Percentiles rank a stretch among this genome's conserved stretches.
phyloP scores from a whole-genome alignment of 2,329 filamentous ascomycete species.

The Cercospora berteroae region DNA sequence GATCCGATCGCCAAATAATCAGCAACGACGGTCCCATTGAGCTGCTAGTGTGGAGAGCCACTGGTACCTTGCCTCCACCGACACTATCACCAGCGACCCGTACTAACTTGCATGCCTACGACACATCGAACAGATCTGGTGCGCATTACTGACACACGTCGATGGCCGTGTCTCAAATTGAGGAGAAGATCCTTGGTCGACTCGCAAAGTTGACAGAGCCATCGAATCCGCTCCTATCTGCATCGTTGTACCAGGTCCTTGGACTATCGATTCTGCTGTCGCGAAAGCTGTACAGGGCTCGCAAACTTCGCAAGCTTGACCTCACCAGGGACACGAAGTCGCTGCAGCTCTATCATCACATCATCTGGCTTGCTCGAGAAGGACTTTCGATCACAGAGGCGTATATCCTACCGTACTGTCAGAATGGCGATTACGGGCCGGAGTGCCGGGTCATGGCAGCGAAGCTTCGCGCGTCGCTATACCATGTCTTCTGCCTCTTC shows the following conservation, averaged over 20 bases:
- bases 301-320: conserved; percentile 80
- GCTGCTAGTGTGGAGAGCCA: background rate
- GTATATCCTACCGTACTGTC: conserved; percentile 70
- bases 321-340: conserved; percentile 74
- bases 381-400: conserved; percentile 81
- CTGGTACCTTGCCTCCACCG: background rate
- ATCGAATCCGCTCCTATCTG: conserved; percentile 75
- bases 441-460: conserved; percentile 87
- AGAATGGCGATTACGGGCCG: conserved; percentile 69
- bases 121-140: background rate
- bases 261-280: conserved; percentile 87
- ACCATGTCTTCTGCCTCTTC: conserved; percentile 94
- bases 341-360: conserved; percentile 81
- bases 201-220: conserved; percentile 77
- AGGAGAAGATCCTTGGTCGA: conserved; percentile 92
- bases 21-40: background rate
- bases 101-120: background rate
- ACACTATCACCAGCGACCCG: background rate
- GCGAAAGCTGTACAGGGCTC: conserved; percentile 75
- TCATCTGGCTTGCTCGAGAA: conserved; percentile 92
- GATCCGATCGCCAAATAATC: background rate
- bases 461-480: conserved; percentile 90
- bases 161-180: conserved; percentile 96
- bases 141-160: conserved; percentile 16
- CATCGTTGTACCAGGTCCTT: conserved; percentile 84